Conservation (phyloP, 768 basidiomycete species). For the Auriscalpium microsporum region DNA sequence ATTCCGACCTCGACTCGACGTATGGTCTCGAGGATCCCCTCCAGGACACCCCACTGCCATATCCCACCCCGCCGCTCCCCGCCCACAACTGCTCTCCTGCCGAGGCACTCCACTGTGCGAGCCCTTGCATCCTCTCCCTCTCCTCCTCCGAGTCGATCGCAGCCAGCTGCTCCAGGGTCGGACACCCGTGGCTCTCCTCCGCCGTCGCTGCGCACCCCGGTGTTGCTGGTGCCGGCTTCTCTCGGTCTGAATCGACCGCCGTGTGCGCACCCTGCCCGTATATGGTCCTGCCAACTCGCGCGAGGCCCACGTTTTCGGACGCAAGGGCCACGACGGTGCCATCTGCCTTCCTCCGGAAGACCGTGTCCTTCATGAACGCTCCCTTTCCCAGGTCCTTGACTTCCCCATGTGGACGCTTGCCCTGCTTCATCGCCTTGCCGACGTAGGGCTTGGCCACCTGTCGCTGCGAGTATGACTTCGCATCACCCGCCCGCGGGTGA, state of each 20-base stretch:
- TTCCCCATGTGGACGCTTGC: neutral
- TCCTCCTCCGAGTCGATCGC: conserved; percentile 4
- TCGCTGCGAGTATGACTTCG: neutral
- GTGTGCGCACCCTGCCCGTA: conserved; percentile 2
- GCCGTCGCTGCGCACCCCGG: neutral
- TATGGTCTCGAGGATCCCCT: neutral
- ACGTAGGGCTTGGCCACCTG: neutral
- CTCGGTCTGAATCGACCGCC: conserved; percentile 1
- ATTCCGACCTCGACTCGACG: neutral
- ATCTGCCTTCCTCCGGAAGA: neutral
- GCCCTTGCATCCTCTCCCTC: conserved; percentile 1
- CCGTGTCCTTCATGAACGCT: conserved; percentile 8
- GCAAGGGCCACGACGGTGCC: neutral
- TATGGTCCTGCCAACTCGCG: conserved; percentile 11
- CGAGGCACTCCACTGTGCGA: neutral
- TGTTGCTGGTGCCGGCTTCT: neutral
- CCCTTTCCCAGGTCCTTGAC: conserved; percentile 8
- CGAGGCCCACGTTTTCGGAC: neutral
- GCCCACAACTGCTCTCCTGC: neutral
- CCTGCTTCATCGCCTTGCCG: conserved; percentile 2
- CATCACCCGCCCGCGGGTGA: conserved; percentile 16
- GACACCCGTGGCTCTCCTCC: conserved; percentile 1
- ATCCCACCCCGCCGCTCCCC: neutral
- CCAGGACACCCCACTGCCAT: neutral
- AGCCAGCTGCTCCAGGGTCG: conserved; percentile 1